Evolutionary conservation across 2,329 filamentous ascomycete genomes (phyloP), one percentile per base, ranked within the genome.

Genomic region (Verticillium alfalfae): DNA sequence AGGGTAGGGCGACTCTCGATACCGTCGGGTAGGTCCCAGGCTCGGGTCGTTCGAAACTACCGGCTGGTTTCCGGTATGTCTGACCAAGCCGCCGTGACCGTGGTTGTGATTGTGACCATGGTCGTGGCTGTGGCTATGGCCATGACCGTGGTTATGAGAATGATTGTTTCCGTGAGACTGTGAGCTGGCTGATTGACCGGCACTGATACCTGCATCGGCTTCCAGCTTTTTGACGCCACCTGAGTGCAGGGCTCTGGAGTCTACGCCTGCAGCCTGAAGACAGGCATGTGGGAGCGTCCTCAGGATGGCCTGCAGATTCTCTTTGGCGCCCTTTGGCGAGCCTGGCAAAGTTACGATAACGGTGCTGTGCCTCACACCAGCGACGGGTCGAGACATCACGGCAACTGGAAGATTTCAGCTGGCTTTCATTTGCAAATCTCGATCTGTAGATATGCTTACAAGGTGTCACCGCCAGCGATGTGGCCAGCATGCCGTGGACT

Each of bases 251-350:
- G 79, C 74, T 67, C 95, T 84, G 0, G 95, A 98, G 70, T 96
- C 87, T 15, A 86, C 88, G 1, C 94, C 95, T 0, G 90, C 87
- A 34, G 92, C 91, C 78, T 98, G 94, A 8, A 91, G 78, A 67
- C 95, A 99, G n/a, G 95, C 95, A 76, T 99, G 95, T 0, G 94
- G 93, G 6, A 99, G 78, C n/a, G 94, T 87, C 71, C 93, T 96
- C 64, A 99, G 79, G 7, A 99, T 82, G 1, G 93, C 88, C 70
- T 95, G 88, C 0, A 99, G 83, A 70, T 98, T 99, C 78, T 99
- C 95, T 70, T 88, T 91, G 9, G 95, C 95, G 1, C 93, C 95
- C 73, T 98, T 98, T 0, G 95, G 95, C 0, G 94, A 98, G 1
- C 95, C 95, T 0, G 95, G 95, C 3, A 99, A 79, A 0, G 95